These are phyloP conservation scores for slime mould (Dictyostelium discoideum) DNA, from an alignment of 78 protist species.

Conservation along the genomic window DNA sequence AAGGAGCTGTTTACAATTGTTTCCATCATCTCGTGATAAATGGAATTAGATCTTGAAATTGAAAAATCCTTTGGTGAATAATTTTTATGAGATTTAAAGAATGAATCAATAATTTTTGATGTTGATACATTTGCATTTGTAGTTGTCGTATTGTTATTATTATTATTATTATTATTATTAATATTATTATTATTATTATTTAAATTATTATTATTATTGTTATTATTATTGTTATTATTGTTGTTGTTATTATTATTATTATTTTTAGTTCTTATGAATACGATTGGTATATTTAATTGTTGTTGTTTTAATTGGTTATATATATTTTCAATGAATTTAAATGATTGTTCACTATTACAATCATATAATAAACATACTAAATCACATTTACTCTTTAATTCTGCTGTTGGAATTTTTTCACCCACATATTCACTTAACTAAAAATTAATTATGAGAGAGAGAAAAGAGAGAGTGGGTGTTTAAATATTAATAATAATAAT, in stretches of 20 bases:
- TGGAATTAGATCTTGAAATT: background rate
- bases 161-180: background rate
- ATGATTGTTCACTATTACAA: constrained; percentile 17
- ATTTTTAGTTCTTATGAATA: constrained; percentile 20
- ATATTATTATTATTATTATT: no score
- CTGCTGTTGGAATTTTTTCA: background rate
- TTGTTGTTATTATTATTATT: background rate
- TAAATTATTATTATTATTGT: background rate
- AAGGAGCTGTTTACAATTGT: background rate
- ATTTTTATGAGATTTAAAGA: background rate
- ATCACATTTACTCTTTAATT: background rate
- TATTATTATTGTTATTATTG: background rate
- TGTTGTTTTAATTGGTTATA: constrained; percentile 6
- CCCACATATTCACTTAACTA: constrained; percentile 32
- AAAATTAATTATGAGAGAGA: background rate
- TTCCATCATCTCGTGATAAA: constrained; percentile 16
- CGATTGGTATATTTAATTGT: background rate
- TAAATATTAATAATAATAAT: background rate
- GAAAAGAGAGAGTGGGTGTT: no score
- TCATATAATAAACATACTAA: constrained; percentile 48
- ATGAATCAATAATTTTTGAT: background rate
- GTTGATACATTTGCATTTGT: background rate
- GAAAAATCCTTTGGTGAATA: constrained; percentile 3
- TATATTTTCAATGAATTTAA: constrained; percentile 9
- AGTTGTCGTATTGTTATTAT: background rate